Base-by-base conservation (phyloP, 192 early-diverging fungal genomes). In the Powellomyces hirtus region DNA sequence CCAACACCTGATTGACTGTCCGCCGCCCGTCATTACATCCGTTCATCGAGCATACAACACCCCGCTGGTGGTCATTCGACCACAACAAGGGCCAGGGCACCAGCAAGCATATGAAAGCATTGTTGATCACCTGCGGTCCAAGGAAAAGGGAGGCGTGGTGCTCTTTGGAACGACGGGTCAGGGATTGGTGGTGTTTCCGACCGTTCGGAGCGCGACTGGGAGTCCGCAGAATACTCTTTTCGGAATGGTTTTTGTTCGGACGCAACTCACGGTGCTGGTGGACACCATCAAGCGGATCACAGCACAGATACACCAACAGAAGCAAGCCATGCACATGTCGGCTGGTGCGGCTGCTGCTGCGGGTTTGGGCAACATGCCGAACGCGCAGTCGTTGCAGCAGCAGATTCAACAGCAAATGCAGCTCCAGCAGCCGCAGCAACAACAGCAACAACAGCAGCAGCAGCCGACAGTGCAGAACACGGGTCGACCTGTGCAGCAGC, bases 181-280 rank as follows among this genome's bases (percentile, higher is more conserved):
- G 30, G 62, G 62, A 24, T 11, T 64, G 26, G 40, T 64, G 4
- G 34, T 64, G 1, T 50, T 64, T 49, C 44, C 62, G 38, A 64
- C 26, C 42, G 37, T n/a, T 5, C 2, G 42, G 14, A 33, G 46
- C 20, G 26, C 62, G 4, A 24, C 29, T 8, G 29, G 31, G 33
- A 42, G 11, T 13, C 20, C 53, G 26, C 16, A 29, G 27, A 56
- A 4, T 3, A 51, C 62, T 4, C 44, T 64, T 4, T 64, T 50
- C 20, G 62, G 62, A 7, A 4, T 64, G 40, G 46, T 51, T 11
- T 64, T 64, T 30, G 44, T 44, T 33, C 3, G 42, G 26, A 20
- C 45, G 24, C 46, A 22, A 13, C 33, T 64, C 8, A 64, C 1
- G 1, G 62, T 64, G 18, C 26, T 64, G 1, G 30, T 64, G n/a